These are phyloP conservation scores for Trypethelium eluteriae DNA, from an alignment of 495 filamentous ascomycete genomes.

Conservation along the genomic window DNA sequence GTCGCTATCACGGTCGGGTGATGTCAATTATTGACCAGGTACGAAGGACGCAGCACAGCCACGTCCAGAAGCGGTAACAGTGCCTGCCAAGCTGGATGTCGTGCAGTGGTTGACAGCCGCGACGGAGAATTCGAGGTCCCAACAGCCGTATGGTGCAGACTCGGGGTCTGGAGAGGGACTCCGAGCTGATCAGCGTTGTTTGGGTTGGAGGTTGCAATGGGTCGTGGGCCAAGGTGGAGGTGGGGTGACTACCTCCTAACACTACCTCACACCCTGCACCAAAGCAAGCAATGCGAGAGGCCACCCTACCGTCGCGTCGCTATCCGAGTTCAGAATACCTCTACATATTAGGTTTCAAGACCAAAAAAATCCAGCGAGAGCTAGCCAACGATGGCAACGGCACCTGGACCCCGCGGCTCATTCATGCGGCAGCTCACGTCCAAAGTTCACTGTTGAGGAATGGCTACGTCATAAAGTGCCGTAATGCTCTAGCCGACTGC, in stretches of 20 bases:
- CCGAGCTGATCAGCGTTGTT: not conserved
- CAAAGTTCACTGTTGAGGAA: not conserved
- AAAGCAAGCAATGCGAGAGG: not conserved
- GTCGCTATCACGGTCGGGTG: not conserved
- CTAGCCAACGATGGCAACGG: not conserved
- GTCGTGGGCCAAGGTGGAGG: not conserved
- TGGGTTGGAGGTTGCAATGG: not conserved
- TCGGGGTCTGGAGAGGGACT: not conserved
- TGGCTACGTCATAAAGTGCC: constrained; percentile 4
- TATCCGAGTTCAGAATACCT: not conserved
- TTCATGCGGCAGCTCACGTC: not conserved
- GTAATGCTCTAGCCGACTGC: not conserved
- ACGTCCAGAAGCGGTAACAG: constrained; percentile 7
- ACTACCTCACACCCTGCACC: not conserved
- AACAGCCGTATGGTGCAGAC: not conserved
- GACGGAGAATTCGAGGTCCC: not conserved
- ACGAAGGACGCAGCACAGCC: constrained; percentile 3
- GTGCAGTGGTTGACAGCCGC: not conserved
- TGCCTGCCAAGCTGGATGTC: constrained; percentile 11
- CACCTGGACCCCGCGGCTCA: not conserved
- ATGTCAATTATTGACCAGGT: constrained; percentile 12
- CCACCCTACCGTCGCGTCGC: not conserved
- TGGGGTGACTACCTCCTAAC: not conserved
- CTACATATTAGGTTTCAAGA: not conserved
- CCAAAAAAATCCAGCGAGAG: not conserved